Evolutionary conservation across 2,329 filamentous ascomycete genomes (phyloP).

Genomic region (Setomelanomma holmii): DNA sequence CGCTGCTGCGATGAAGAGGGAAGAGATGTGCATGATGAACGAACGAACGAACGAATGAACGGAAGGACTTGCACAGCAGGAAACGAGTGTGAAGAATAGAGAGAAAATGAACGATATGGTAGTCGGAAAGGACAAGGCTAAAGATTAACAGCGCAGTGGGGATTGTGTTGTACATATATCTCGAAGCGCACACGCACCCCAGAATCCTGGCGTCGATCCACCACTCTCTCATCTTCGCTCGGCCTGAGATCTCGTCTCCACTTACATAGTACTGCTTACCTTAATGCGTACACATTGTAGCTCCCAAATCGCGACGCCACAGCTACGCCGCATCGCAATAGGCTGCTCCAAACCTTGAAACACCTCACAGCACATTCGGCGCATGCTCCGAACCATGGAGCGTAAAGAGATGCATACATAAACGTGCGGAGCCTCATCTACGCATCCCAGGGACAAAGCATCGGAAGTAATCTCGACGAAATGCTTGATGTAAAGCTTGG

Average conservation of each 20-base stretch:
- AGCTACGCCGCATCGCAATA: too few relatives aligned
- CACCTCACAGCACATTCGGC: not conserved
- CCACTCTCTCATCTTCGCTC: too few relatives aligned
- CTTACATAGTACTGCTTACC: too few relatives aligned
- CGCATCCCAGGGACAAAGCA: not conserved
- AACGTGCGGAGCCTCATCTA: not conserved
- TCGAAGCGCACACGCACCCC: not conserved
- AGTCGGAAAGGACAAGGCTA: not conserved
- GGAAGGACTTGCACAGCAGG: constrained; percentile 7
- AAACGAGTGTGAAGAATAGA: not conserved
- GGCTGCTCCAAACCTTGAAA: not conserved
- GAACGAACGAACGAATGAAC: constrained; percentile 16
- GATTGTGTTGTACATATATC: not conserved
- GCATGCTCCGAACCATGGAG: not conserved
- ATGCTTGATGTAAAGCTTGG: constrained; percentile 2
- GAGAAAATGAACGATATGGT: not conserved
- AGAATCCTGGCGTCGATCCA: too few relatives aligned
- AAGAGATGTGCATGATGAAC: constrained; percentile 31
- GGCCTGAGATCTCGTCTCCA: too few relatives aligned
- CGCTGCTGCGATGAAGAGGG: constrained; percentile 25
- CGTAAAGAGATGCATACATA: not conserved
- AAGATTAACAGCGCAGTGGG: not conserved
- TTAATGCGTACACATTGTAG: too few relatives aligned
- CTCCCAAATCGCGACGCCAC: too few relatives aligned
- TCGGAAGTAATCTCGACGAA: not conserved